Base-by-base conservation (phyloP, 352 stramenopile genomes). In the Globisporangium cederbergense region DNA sequence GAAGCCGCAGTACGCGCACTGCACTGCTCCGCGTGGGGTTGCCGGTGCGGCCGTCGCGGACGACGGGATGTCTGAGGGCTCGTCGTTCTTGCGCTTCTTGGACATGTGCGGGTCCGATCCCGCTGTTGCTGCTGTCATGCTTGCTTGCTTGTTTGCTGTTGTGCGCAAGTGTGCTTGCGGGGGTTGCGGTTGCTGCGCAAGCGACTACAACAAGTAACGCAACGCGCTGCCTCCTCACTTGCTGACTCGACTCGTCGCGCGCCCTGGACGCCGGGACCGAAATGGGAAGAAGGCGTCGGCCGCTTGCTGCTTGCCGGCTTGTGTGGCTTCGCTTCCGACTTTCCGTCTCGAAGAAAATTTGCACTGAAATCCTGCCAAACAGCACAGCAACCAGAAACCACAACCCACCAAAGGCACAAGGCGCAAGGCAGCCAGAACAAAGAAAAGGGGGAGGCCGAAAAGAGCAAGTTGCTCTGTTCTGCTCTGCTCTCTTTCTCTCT, bases 71-170 rank as follows among this genome's bases (percentile, higher is more conserved):
- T 57, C 53, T 25, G 68, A 67, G 57, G 66, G 42, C 20, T 62
- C 54, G 62, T 67, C 62, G 22, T 53, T 77, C 72, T 88, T 88
- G 67, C 83, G 80, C 71, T 89, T 91, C 71, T 89, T 89, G 55
- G 53, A 25, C 14, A 36, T 42, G 28, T 32, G 53, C n/a, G 43
- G 40, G n/a, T 58, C 51, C 18, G 51, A 58, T 4, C 7, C 51
- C 5, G 51, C 6, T 4, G 30, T 18, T 42, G 51, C 51, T 30
- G 51, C 51, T 28, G 51, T 45, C 51, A 58, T 58, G 30, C 51
- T 58, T 38, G 30, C 3, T 30, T 45, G 30, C 2, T 28, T 57
- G 16, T 30, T n/a, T 16, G n/a, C 3, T 25, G n/a, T 52, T 30
- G 46, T 16, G 46, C 43, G 43, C 43, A 49, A 49, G 49, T 56